These are phyloP conservation scores for Pichia eremophila DNA, from an alignment of 805 yeast genomes.

Conservation along the genomic window DNA sequence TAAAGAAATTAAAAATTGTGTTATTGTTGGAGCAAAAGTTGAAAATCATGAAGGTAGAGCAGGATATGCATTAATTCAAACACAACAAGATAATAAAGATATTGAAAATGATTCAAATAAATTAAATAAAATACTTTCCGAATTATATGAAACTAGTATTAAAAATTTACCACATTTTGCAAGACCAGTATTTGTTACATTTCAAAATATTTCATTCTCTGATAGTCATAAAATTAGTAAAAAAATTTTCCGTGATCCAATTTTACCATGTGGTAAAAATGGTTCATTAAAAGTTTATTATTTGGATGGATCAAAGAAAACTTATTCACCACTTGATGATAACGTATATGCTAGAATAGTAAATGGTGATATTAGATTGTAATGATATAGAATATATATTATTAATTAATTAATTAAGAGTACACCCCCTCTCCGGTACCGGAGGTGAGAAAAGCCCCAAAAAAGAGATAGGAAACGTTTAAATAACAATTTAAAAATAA, in stretches of 20 bases:
- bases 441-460: neutral
- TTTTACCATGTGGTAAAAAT: slow-evolving; percentile 54
- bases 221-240: slow-evolving; percentile 81
- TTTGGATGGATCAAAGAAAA: slow-evolving; percentile 38
- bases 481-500: too few relatives aligned
- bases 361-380: slow-evolving; percentile 14
- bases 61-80: slow-evolving; percentile 74
- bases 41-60: slow-evolving; percentile 92
- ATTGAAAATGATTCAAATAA: slow-evolving; percentile 19
- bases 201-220: slow-evolving; percentile 54
- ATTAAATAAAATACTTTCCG: slow-evolving; percentile 27
- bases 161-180: slow-evolving; percentile 71
- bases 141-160: slow-evolving; percentile 28
- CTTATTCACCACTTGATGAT: slow-evolving; percentile 48
- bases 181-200: slow-evolving; percentile 71
- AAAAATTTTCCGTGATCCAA: slow-evolving; percentile 56
- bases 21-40: slow-evolving; percentile 80
- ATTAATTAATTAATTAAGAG: too few relatives aligned
- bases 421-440: neutral
- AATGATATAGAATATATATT: too few relatives aligned
- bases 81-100: slow-evolving; percentile 17
- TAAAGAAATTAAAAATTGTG: slow-evolving; percentile 48
- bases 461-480: too few relatives aligned
- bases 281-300: slow-evolving; percentile 61
- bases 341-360: slow-evolving; percentile 40